Percentiles rank a stretch among this genome's conserved stretches.
phyloP scores from a whole-genome alignment of 2,329 filamentous ascomycete genomes.

The Aspergillus piperis region DNA sequence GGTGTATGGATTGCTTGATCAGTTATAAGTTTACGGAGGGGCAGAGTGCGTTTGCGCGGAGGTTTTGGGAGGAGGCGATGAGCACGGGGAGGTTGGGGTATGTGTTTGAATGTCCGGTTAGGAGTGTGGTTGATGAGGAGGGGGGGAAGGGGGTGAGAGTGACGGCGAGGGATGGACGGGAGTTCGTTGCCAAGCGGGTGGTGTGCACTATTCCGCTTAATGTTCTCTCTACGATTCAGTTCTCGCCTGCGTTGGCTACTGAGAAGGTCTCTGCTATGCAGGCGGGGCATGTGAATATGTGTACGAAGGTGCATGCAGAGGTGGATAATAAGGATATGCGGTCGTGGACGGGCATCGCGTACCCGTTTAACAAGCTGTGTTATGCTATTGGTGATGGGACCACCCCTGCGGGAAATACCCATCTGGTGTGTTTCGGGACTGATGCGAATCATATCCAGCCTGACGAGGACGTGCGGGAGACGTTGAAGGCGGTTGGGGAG shows the following conservation, averaged over 20 bases:
- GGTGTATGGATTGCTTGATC: constrained; percentile 43
- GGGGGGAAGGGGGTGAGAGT: constrained; percentile 31
- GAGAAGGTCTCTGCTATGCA: constrained; percentile 41
- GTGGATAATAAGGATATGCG: constrained; percentile 44
- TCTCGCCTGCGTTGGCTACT: constrained; percentile 43
- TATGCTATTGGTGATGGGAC: constrained; percentile 51
- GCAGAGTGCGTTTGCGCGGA: constrained; percentile 49
- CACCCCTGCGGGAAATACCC: constrained; percentile 50
- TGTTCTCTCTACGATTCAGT: constrained; percentile 47
- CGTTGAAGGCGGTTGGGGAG: constrained; percentile 35
- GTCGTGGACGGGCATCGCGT: constrained; percentile 48
- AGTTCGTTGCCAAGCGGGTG: constrained; percentile 33
- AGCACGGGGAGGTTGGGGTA: constrained; percentile 44
- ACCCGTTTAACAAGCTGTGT: constrained; percentile 46
- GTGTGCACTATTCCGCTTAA: constrained; percentile 10
- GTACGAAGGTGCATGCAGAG: constrained; percentile 51
- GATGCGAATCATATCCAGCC: constrained; percentile 48
- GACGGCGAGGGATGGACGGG: constrained; percentile 33
- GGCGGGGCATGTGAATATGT: constrained; percentile 50
- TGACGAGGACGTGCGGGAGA: constrained; percentile 43
- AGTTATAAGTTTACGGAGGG: constrained; percentile 48
- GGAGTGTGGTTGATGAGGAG: constrained; percentile 27
- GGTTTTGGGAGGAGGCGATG: constrained; percentile 49
- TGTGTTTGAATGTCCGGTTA: constrained; percentile 44
- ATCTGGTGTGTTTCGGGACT: constrained; percentile 51